These are phyloP conservation scores for Roridomyces roridus DNA, from an alignment of 768 basidiomycete genomes.

Conservation along the genomic window DNA sequence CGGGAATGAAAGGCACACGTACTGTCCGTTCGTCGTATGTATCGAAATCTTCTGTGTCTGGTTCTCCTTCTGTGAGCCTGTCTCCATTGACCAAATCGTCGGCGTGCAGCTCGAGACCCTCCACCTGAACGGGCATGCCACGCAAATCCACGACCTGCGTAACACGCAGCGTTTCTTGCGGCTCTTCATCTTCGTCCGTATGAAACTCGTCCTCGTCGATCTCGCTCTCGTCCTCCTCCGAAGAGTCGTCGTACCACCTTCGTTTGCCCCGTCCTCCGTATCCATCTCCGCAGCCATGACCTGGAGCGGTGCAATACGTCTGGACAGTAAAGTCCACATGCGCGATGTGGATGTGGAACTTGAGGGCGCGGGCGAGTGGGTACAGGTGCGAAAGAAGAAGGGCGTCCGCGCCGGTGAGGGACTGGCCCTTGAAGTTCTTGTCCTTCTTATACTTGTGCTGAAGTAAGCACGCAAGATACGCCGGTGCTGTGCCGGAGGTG, in stretches of 20 bases:
- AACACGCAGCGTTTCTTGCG: background rate
- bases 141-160: constrained; percentile 6
- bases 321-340: constrained; percentile 2
- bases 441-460: constrained; percentile 9
- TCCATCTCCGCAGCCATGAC: background rate
- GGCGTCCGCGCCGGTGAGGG: constrained; percentile 20
- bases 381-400: constrained; percentile 21
- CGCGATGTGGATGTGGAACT: constrained; percentile 22
- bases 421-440: constrained; percentile 13
- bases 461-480: constrained; percentile 14
- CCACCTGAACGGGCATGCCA: constrained; percentile 5
- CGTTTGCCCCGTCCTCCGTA: background rate
- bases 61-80: constrained; percentile 5
- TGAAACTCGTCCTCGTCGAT: constrained; percentile 3
- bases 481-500: background rate
- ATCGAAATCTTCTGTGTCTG: background rate
- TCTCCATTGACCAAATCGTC: constrained; percentile 11
- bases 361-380: constrained; percentile 21
- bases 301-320: background rate
- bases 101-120: background rate
- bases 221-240: constrained; percentile 8
- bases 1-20: background rate
- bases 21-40: constrained; percentile 12
- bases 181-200: background rate
- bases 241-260: background rate